phyloP scores from a whole-genome alignment of 2,329 filamentous ascomycete species.

The Hymenotorrendiella dingleyae region DNA sequence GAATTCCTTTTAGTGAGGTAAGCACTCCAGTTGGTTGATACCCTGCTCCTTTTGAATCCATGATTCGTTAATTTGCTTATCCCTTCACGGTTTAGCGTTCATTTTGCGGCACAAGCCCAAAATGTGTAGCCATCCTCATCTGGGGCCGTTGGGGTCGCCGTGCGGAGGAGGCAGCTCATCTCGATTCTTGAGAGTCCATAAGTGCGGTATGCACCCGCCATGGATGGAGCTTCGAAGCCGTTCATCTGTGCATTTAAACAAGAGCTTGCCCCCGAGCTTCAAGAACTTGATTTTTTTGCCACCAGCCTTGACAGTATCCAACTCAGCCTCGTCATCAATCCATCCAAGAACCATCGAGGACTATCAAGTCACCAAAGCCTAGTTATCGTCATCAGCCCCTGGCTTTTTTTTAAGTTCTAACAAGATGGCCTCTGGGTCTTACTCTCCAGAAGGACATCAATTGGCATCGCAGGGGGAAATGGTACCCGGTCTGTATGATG shows the following conservation, averaged over 20 bases:
- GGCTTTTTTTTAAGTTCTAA: not conserved
- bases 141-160: slow-evolving; percentile 7
- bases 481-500: slow-evolving; percentile 24
- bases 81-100: too few relatives aligned
- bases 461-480: slow-evolving; percentile 23
- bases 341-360: not conserved
- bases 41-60: too few relatives aligned
- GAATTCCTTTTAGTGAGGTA: too few relatives aligned
- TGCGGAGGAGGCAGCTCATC: slow-evolving; percentile 4
- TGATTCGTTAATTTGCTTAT: slow-evolving; percentile 11
- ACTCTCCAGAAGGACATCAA: slow-evolving; percentile 11
- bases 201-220: too few relatives aligned
- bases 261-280: not conserved
- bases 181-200: too few relatives aligned
- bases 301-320: not conserved
- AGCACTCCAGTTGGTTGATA: too few relatives aligned
- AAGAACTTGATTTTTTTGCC: not conserved
- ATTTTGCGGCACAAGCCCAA: too few relatives aligned
- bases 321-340: not conserved
- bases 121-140: too few relatives aligned
- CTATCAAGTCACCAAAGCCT: not conserved
- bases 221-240: too few relatives aligned
- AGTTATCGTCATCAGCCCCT: not conserved
- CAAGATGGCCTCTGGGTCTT: slow-evolving; percentile 24
- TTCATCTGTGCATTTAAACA: too few relatives aligned